Evolutionary conservation across 1,139 yeast species (phyloP).

Genomic region (Yamadazyma songkhlaensis): DNA sequence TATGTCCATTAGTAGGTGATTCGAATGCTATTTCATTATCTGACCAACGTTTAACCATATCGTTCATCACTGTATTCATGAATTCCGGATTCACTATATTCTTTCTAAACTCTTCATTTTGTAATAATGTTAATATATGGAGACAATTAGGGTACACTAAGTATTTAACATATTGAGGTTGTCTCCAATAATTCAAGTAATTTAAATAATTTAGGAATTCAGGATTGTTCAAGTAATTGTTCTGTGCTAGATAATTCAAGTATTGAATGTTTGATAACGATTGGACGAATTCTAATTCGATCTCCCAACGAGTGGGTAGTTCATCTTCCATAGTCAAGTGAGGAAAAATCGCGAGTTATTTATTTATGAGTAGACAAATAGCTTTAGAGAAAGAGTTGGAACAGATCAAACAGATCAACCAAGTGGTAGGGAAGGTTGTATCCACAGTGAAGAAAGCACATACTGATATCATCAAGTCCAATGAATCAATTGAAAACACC

Average conservation of each 20-base stretch:
- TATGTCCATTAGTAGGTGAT: background rate
- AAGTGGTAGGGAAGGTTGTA: conserved; percentile 27
- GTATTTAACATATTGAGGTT: conserved; percentile 62
- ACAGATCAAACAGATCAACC: conserved; percentile 32
- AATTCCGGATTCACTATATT: conserved; percentile 56
- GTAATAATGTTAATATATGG: conserved; percentile 59
- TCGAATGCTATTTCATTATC: conserved; percentile 6
- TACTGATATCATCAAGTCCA: conserved; percentile 26
- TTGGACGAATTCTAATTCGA: conserved; percentile 80
- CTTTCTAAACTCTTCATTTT: conserved; percentile 53
- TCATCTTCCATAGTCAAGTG: conserved; percentile 10
- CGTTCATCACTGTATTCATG: conserved; percentile 63
- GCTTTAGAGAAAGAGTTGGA: conserved; percentile 39
- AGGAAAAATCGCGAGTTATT: background rate
- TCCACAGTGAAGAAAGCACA: conserved; percentile 27
- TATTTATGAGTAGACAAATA: conserved; percentile 21
- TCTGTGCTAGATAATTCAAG: conserved; percentile 71
- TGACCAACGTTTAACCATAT: conserved; percentile 66
- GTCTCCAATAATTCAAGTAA: conserved; percentile 73
- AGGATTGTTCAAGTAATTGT: conserved; percentile 59
- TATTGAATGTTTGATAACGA: conserved; percentile 79
- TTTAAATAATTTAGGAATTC: conserved; percentile 62
- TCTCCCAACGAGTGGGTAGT: conserved; percentile 76
- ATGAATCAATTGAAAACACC: conserved; percentile 33
- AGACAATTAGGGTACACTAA: conserved; percentile 74